Evolutionary conservation across 805 yeast species (phyloP).

Genomic region (Candida peoriensis): DNA sequence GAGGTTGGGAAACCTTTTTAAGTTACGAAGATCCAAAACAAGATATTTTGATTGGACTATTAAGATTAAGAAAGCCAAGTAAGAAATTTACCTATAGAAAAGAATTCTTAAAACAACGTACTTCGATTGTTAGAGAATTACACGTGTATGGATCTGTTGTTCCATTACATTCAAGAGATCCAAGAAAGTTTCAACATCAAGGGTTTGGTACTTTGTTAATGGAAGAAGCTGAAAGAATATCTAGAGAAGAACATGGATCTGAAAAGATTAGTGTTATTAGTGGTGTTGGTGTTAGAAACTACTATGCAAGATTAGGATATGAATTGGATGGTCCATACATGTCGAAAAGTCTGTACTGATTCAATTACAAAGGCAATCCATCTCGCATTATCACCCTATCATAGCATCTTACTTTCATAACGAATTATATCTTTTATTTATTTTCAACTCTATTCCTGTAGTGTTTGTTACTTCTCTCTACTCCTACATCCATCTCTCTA

Average conservation of each 20-base stretch:
- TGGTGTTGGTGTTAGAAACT: constrained; percentile 97
- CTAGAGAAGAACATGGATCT: constrained; percentile 92
- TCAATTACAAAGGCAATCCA: no score
- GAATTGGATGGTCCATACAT: constrained; percentile 92
- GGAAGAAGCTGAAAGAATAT: constrained; percentile 98
- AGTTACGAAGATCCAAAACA: constrained; percentile 96
- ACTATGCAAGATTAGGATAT: constrained; percentile 90
- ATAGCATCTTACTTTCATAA: no score
- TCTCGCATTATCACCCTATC: no score
- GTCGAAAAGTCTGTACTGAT: constrained; percentile 55
- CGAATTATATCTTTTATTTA: no score
- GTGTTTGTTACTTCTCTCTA: no score
- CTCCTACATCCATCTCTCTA: no score
- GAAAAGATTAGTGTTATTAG: constrained; percentile 88
- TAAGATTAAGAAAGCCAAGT: constrained; percentile 83
- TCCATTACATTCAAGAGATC: constrained; percentile 93
- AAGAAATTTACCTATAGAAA: constrained; percentile 87
- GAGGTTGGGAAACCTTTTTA: constrained; percentile 97
- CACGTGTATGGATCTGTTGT: constrained; percentile 98
- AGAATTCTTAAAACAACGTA: constrained; percentile 77
- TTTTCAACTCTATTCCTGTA: no score
- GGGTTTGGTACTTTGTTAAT: constrained; percentile 95
- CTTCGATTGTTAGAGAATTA: constrained; percentile 92
- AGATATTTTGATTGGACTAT: constrained; percentile 88
- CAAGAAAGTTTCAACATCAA: constrained; percentile 97